A percentile compares a stretch with the other conserved stretches of the same genome.
Conservation (phyloP, 2,329 filamentous ascomycete genomes). For the Fusarium phyllophilum region DNA sequence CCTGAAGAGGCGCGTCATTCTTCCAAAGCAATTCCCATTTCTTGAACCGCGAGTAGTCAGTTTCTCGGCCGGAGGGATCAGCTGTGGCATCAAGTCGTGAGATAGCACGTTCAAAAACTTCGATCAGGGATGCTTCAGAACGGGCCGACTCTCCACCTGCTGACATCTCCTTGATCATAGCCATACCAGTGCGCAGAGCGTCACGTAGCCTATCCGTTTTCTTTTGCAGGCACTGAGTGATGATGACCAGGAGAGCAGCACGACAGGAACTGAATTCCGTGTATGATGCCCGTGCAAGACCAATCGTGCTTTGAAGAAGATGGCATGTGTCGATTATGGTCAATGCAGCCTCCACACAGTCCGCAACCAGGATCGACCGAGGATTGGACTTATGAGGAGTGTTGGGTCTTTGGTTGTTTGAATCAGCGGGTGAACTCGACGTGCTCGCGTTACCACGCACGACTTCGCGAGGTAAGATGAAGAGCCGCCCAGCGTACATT, state of each 20-base stretch:
- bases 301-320: slow-evolving; percentile 59
- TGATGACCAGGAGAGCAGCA: slow-evolving; percentile 61
- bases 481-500: slow-evolving; percentile 64
- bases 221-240: slow-evolving; percentile 52
- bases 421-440: slow-evolving; percentile 46
- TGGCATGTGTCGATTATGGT: slow-evolving; percentile 62
- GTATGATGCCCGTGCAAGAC: slow-evolving; percentile 64
- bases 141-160: slow-evolving; percentile 62
- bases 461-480: slow-evolving; percentile 55
- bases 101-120: slow-evolving; percentile 61
- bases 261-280: slow-evolving; percentile 67
- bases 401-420: slow-evolving; percentile 42
- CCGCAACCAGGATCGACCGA: slow-evolving; percentile 56
- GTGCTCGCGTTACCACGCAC: slow-evolving; percentile 44
- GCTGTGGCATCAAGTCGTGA: slow-evolving; percentile 57
- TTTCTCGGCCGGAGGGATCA: slow-evolving; percentile 53
- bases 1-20: slow-evolving; percentile 48
- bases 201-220: slow-evolving; percentile 55
- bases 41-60: slow-evolving; percentile 62
- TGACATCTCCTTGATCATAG: slow-evolving; percentile 63
- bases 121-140: slow-evolving; percentile 64
- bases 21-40: slow-evolving; percentile 62
- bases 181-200: slow-evolving; percentile 59
- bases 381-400: slow-evolving; percentile 46
- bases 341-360: slow-evolving; percentile 63